These are phyloP conservation scores for Emiliania huxleyi DNA, from an alignment of 78 protist genomes.

Conservation along the genomic window DNA sequence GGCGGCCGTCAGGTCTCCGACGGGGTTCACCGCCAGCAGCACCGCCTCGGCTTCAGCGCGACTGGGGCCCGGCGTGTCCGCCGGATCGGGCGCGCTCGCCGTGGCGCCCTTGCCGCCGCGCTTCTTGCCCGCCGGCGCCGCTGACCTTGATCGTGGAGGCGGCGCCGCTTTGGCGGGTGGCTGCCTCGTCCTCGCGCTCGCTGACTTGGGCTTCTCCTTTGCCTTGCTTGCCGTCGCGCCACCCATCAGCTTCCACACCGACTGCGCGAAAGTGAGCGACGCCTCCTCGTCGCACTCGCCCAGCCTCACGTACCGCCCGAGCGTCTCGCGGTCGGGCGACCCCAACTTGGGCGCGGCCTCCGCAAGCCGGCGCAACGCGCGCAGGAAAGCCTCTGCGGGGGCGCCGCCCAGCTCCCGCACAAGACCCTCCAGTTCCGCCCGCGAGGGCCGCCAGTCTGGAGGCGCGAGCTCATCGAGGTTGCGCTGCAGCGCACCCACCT, in stretches of 20 bases:
- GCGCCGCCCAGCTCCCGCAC: neutral
- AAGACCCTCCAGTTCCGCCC: neutral
- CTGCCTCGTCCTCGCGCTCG: neutral
- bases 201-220: neutral
- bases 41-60: neutral
- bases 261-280: neutral
- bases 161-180: too few relatives aligned
- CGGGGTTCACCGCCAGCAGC: neutral
- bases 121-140: neutral
- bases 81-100: neutral
- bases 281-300: neutral
- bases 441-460: neutral
- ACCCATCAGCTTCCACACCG: neutral
- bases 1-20: neutral
- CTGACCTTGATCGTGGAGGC: too few relatives aligned
- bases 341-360: neutral
- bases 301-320: neutral
- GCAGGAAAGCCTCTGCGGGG: neutral
- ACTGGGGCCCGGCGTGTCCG: neutral
- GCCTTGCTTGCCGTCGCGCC: too few relatives aligned
- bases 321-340: neutral
- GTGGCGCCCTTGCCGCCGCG: neutral
- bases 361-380: neutral
- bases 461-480: neutral
- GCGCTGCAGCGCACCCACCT: neutral